Base-by-base conservation (phyloP, 495 filamentous ascomycete genomes). In the Aspergillus bridgeri region DNA sequence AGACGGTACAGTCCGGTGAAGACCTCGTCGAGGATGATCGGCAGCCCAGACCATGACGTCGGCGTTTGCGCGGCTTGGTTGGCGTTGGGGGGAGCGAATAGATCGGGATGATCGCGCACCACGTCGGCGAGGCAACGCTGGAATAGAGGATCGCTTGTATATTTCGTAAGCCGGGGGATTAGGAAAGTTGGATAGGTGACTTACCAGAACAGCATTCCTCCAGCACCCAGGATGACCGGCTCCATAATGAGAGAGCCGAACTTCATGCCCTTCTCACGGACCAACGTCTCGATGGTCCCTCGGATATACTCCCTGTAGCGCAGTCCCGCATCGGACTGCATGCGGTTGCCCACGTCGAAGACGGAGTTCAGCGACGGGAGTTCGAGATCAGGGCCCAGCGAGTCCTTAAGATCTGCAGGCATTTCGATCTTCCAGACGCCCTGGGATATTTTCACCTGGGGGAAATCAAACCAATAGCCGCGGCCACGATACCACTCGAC, bases 1-100 rank as follows among this genome's bases (percentile, higher is more conserved):
- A 92, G 84, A 38, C 89, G 87, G 72, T 89, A 90, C 17, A 92
- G 74, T 15, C 89, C 89, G 0, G 88, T 91, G 74, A 92, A 91
- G 29, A 92, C 88, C 68, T 92, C 89, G 66, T 92, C 89, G 61
- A 86, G 86, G 65, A 92, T 78, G 25, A 92, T 72, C 0, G 89
- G 89, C 19, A 92, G 75, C 2, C 89, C 89, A 2, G 78, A 79
- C 89, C 89, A 92, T 18, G 63, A 62, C 20, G 61, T 58, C 20
- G 58, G 53, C 50, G 62, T 54, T 4, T 22, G 17, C 19, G 53
- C 22, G 9, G 53, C 27, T n/a, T n/a, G n/a, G n/a, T n/a, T n/a
- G 25, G 4, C 19, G n/a, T 51, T 42, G 21, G 62, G 15, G 17
- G 57, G 2, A 17, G 50, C 45, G 24, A 86, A 85, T 44, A 86